Conservation (phyloP, 805 yeast genomes). For the Pichia rugopelliculosa region DNA sequence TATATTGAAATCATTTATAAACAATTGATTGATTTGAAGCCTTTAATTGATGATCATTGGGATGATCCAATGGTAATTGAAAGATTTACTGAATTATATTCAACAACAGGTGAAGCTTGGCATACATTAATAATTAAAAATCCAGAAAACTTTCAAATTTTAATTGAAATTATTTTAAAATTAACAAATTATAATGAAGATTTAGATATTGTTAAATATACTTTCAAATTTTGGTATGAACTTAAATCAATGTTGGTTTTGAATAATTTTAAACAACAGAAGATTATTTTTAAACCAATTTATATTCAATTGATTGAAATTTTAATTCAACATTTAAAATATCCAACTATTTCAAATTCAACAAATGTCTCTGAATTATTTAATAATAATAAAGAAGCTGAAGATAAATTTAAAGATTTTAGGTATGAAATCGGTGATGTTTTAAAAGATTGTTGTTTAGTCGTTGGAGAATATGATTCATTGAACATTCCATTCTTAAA, state of each 20-base stretch:
- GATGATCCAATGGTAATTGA: slow-evolving; percentile 63
- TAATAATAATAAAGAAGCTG: slow-evolving; percentile 64
- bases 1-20: slow-evolving; percentile 33
- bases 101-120: slow-evolving; percentile 96
- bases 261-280: slow-evolving; percentile 49
- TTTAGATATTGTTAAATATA: slow-evolving; percentile 80
- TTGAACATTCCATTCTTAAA: slow-evolving; percentile 61
- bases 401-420: slow-evolving; percentile 89
- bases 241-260: slow-evolving; percentile 64
- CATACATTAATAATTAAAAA: slow-evolving; percentile 71
- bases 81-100: slow-evolving; percentile 67
- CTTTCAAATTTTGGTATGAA: slow-evolving; percentile 88
- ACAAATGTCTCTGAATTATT: slow-evolving; percentile 43
- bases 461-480: slow-evolving; percentile 70
- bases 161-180: slow-evolving; percentile 66
- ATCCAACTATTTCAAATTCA: slow-evolving; percentile 45
- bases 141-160: slow-evolving; percentile 61
- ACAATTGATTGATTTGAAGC: slow-evolving; percentile 57
- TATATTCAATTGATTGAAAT: slow-evolving; percentile 53
- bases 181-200: slow-evolving; percentile 72
- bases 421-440: slow-evolving; percentile 97
- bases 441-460: slow-evolving; percentile 90
- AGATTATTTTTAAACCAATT: slow-evolving; percentile 42
- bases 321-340: slow-evolving; percentile 62
- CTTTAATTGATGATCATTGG: slow-evolving; percentile 38